These are phyloP conservation scores for Hypoxylon sp. DNA, from an alignment of 2,329 filamentous ascomycete species.

Conservation along the genomic window DNA sequence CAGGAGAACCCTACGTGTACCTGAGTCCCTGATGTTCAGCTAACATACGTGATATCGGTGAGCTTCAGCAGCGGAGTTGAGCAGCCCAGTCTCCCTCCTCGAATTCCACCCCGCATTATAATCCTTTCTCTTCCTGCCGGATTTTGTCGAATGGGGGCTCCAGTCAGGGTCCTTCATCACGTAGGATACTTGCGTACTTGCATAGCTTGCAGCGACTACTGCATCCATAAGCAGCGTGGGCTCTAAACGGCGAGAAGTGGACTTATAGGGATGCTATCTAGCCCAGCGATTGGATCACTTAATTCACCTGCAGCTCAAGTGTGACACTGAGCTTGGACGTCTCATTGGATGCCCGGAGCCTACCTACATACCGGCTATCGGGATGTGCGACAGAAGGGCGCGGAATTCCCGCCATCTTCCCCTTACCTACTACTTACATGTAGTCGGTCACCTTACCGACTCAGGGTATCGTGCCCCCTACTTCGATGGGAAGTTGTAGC, in stretches of 20 bases:
- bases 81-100: neutral
- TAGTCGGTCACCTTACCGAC: constrained; percentile 2
- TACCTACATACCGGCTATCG: constrained; percentile 30
- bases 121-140: constrained; percentile 12
- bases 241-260: constrained; percentile 17
- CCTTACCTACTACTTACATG: neutral
- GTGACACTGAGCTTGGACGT: constrained; percentile 23
- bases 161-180: constrained; percentile 24
- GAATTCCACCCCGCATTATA: constrained; percentile 21
- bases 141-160: constrained; percentile 18
- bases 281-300: constrained; percentile 13
- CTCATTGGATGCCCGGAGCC: constrained; percentile 20
- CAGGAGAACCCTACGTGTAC: too few relatives aligned
- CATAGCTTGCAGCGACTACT: constrained; percentile 20
- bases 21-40: too few relatives aligned
- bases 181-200: constrained; percentile 18
- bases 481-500: constrained; percentile 20
- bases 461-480: constrained; percentile 6
- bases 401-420: constrained; percentile 31
- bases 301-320: constrained; percentile 20
- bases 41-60: too few relatives aligned
- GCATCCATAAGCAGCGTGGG: constrained; percentile 20
- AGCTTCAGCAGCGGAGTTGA: too few relatives aligned
- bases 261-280: constrained; percentile 6
- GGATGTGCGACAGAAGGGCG: constrained; percentile 24